phyloP scores from a whole-genome alignment of 2,329 filamentous ascomycete species.

The Colletotrichum sp. region DNA sequence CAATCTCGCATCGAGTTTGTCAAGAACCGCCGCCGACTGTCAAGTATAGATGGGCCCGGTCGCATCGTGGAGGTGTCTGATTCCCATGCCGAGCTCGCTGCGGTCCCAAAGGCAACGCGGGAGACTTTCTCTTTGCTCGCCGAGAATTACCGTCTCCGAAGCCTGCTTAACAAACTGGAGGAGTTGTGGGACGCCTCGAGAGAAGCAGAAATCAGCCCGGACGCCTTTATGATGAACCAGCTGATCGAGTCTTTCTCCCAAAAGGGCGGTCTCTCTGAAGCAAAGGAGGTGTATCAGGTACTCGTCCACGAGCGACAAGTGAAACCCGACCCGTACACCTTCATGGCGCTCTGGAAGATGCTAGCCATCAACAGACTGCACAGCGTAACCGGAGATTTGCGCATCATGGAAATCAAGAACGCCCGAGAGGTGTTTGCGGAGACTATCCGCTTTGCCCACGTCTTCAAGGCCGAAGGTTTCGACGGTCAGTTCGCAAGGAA shows the following conservation, averaged over 20 bases:
- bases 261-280: constrained; percentile 57
- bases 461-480: constrained; percentile 48
- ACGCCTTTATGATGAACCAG: constrained; percentile 81
- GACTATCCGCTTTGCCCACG: constrained; percentile 51
- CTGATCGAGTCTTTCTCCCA: constrained; percentile 71
- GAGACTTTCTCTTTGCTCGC: constrained; percentile 82
- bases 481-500: constrained; percentile 53
- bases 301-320: constrained; percentile 56
- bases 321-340: constrained; percentile 71
- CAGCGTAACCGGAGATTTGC: constrained; percentile 31
- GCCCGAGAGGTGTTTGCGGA: constrained; percentile 51
- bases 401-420: constrained; percentile 32
- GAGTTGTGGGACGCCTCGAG: constrained; percentile 67
- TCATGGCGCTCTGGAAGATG: constrained; percentile 69
- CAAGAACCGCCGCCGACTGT: constrained; percentile 44
- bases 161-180: constrained; percentile 61
- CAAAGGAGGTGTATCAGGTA: constrained; percentile 59
- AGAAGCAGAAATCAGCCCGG: constrained; percentile 67
- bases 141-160: constrained; percentile 71
- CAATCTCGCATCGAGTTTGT: constrained; percentile 69
- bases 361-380: constrained; percentile 55
- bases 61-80: constrained; percentile 25
- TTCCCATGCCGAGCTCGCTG: constrained; percentile 5
- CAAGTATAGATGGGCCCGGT: constrained; percentile 27
- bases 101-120: constrained; percentile 65